Percentiles rank a stretch among this genome's conserved stretches.
These are phyloP conservation scores for Xylogone sp. DNA, from an alignment of 2,329 filamentous ascomycete genomes.

Conservation along the genomic window DNA sequence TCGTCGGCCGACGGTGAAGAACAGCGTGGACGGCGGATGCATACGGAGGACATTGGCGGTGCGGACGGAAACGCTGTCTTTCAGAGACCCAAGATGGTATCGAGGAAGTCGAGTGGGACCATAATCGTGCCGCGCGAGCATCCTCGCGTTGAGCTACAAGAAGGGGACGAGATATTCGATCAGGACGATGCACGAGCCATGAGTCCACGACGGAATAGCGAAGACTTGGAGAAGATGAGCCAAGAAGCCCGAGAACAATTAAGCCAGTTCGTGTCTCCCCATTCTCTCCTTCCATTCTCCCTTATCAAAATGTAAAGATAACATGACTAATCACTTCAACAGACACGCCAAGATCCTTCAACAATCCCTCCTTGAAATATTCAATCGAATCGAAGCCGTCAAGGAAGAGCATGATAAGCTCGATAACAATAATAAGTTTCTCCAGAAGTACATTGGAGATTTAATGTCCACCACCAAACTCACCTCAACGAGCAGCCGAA, in stretches of 20 bases:
- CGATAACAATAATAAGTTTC: conserved; percentile 92
- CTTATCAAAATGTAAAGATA: conserved; percentile 7
- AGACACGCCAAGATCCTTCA: conserved; percentile 89
- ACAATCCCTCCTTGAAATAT: conserved; percentile 82
- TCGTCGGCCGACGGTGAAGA: not conserved
- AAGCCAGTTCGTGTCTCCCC: conserved; percentile 41
- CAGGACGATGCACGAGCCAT: conserved; percentile 89
- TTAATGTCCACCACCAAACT: conserved; percentile 84
- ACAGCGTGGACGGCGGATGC: not conserved
- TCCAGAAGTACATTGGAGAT: conserved; percentile 97
- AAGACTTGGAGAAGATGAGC: conserved; percentile 84
- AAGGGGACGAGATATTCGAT: conserved; percentile 64
- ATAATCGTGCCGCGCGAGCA: conserved; percentile 78
- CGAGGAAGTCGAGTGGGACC: conserved; percentile 75
- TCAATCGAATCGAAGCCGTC: conserved; percentile 91
- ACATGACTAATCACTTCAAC: conserved; percentile 2
- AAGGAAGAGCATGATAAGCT: conserved; percentile 95
- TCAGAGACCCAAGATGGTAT: conserved; percentile 62
- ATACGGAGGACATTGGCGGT: not conserved
- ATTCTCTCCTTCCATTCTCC: not conserved
- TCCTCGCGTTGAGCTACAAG: conserved; percentile 66
- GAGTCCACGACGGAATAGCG: conserved; percentile 87
- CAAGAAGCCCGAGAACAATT: conserved; percentile 72
- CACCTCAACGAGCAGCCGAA: conserved; percentile 39
- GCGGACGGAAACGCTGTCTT: not conserved